Conservation (phyloP, 2,329 filamentous ascomycete species). For the Pezicula rhizophila region DNA sequence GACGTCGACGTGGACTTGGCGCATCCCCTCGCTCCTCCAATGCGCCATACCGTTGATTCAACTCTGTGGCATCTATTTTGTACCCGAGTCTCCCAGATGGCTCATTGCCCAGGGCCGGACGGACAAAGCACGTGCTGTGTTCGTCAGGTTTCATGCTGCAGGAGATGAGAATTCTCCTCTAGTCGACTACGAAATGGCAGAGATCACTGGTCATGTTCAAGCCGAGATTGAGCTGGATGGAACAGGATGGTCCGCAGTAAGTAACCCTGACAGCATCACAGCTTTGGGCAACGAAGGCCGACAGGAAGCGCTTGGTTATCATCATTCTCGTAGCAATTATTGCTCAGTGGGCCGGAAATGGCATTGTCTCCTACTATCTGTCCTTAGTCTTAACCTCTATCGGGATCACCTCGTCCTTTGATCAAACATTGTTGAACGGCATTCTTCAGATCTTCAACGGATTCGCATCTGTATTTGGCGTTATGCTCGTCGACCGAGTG, state of each 20-base stretch:
- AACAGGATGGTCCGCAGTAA: not conserved
- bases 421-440: slow-evolving; percentile 4
- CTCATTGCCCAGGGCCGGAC: slow-evolving; percentile 33
- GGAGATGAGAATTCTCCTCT: slow-evolving; percentile 38
- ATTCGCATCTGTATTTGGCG: not conserved
- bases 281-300: not conserved
- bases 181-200: slow-evolving; percentile 40
- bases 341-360: not conserved
- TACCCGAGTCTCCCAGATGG: slow-evolving; percentile 6
- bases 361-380: slow-evolving; percentile 4
- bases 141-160: slow-evolving; percentile 45
- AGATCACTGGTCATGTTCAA: slow-evolving; percentile 29
- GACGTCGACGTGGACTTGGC: slow-evolving; percentile 1
- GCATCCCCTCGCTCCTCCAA: slow-evolving; percentile 4
- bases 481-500: slow-evolving; percentile 20
- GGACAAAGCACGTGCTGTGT: slow-evolving; percentile 39
- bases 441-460: slow-evolving; percentile 2
- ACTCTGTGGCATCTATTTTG: slow-evolving; percentile 2
- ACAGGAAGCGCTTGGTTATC: slow-evolving; percentile 1
- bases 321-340: slow-evolving; percentile 23
- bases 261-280: not conserved
- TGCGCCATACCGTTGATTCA: slow-evolving; percentile 1
- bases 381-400: not conserved
- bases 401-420: slow-evolving; percentile 1
- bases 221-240: not conserved